Percentiles rank a stretch among this genome's conserved stretches.
Conservation (phyloP, 441 rosid genomes). For the Manihot esculenta region DNA sequence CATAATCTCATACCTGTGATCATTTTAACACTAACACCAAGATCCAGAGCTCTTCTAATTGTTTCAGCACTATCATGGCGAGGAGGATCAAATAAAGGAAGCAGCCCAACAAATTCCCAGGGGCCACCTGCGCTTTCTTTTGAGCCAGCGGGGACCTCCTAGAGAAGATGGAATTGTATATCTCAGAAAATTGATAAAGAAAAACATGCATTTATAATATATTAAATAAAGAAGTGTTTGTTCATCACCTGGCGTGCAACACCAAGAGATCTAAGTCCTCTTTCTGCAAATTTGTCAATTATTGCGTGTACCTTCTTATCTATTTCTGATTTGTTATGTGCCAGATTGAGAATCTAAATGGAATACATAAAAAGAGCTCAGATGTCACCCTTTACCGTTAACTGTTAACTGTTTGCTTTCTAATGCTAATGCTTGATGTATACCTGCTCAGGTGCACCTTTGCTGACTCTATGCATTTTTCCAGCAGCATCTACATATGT, state of each 20-base stretch:
- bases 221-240: conserved; percentile 10
- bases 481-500: conserved; percentile 70
- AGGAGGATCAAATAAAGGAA: conserved; percentile 37
- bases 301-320: conserved; percentile 62
- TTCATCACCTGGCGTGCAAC: conserved; percentile 31
- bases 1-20: conserved; percentile 55
- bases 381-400: not conserved
- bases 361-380: conserved; percentile 1
- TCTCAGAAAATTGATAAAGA: not conserved
- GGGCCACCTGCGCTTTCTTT: conserved; percentile 34
- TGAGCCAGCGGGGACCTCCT: conserved; percentile 28
- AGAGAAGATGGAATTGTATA: not conserved
- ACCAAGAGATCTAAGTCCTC: conserved; percentile 89
- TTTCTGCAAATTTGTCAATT: conserved; percentile 86
- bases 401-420: not conserved
- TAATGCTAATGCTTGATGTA: not conserved
- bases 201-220: not conserved
- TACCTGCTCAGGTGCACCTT: conserved; percentile 99
- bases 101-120: conserved; percentile 35
- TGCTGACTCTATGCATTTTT: conserved; percentile 85
- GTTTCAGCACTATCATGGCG: conserved; percentile 92
- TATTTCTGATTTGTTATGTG: conserved; percentile 57
- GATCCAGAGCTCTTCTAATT: conserved; percentile 80
- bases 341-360: conserved; percentile 50
- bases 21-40: conserved; percentile 97